Evolutionary conservation across 1,284 basidiomycete species (phyloP).

Genomic region (Trametes pubescens): DNA sequence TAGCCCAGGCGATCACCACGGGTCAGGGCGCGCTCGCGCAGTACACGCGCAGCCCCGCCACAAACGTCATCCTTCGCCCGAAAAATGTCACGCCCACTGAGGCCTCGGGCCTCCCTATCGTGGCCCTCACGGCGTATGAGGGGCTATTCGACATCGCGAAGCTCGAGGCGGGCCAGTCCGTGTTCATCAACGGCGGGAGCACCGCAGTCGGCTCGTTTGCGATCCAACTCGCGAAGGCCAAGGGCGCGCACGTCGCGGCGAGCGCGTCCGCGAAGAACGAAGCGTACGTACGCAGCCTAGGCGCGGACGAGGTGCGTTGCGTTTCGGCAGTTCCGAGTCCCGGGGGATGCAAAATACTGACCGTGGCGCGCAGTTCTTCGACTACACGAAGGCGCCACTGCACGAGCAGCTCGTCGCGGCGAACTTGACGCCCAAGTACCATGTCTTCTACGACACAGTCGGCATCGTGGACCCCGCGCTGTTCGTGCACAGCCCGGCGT

Average conservation of each 20-base stretch:
- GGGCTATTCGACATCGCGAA: slow-evolving; percentile 27
- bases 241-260: slow-evolving; percentile 37
- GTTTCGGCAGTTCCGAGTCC: not conserved
- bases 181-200: slow-evolving; percentile 40
- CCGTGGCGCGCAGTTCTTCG: slow-evolving; percentile 51
- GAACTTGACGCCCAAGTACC: slow-evolving; percentile 49
- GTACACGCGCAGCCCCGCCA: slow-evolving; percentile 30
- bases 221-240: slow-evolving; percentile 41
- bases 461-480: slow-evolving; percentile 41
- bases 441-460: slow-evolving; percentile 53
- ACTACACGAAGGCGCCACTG: slow-evolving; percentile 62
- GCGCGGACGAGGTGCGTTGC: slow-evolving; percentile 39
- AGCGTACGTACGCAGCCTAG: slow-evolving; percentile 36
- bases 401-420: slow-evolving; percentile 49
- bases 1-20: slow-evolving; percentile 14
- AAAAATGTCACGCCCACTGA: slow-evolving; percentile 28
- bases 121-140: slow-evolving; percentile 35
- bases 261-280: slow-evolving; percentile 42
- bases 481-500: slow-evolving; percentile 34
- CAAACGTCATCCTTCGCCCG: slow-evolving; percentile 27
- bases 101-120: slow-evolving; percentile 32
- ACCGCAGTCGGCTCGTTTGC: slow-evolving; percentile 36
- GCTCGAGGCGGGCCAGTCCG: slow-evolving; percentile 34
- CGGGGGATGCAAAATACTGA: too few species aligned
- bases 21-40: slow-evolving; percentile 35